Conservation (phyloP, 2,329 filamentous ascomycete genomes). For the Aspergillus jensenii region DNA sequence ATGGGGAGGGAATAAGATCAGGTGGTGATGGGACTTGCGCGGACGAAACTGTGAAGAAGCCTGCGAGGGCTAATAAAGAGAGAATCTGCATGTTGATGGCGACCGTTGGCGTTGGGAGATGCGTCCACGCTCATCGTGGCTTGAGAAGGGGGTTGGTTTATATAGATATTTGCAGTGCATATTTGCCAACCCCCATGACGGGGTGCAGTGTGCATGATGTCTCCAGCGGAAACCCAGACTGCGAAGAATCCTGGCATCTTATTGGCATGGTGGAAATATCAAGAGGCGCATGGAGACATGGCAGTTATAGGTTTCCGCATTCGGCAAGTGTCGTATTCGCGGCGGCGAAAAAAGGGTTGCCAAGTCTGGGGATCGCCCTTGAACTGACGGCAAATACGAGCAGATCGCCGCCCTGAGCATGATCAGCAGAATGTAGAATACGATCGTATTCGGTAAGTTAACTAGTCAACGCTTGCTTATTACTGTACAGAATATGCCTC, state of each 20-base stretch:
- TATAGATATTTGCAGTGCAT: neutral
- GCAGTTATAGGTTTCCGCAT: neutral
- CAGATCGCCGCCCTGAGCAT: neutral
- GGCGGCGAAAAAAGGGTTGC: neutral
- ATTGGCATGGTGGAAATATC: neutral
- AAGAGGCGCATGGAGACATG: neutral
- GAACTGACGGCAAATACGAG: neutral
- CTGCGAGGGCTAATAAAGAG: neutral
- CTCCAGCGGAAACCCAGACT: neutral
- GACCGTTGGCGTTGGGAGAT: neutral
- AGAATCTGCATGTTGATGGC: neutral
- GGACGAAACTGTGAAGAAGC: neutral
- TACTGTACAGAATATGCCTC: neutral
- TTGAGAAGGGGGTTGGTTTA: too few species aligned
- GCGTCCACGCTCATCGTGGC: neutral
- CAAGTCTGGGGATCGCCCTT: neutral
- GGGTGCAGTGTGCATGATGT: neutral
- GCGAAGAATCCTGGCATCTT: neutral
- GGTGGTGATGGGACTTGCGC: slow-evolving; percentile 11
- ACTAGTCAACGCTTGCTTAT: neutral
- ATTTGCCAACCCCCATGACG: neutral
- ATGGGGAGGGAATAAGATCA: slow-evolving; percentile 12
- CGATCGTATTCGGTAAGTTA: neutral
- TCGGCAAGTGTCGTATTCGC: slow-evolving; percentile 3
- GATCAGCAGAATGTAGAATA: neutral